These are phyloP conservation scores for Lablab purpureus DNA, from an alignment of 306 rosid genomes.

Conservation along the genomic window DNA sequence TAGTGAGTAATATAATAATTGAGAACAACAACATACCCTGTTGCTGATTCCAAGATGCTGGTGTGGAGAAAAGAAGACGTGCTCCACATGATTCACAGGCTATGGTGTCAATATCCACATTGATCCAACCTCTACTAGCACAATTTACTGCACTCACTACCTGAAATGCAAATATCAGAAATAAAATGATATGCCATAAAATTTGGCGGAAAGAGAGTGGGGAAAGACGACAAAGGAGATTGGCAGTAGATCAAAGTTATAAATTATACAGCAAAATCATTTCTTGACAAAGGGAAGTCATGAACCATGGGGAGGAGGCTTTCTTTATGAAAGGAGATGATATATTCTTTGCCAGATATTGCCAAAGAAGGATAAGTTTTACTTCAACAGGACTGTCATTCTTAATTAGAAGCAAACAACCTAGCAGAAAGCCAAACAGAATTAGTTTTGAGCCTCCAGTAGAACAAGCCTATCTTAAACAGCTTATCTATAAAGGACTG, in stretches of 20 bases:
- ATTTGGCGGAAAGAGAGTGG: neutral
- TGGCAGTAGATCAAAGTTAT: conserved; percentile 29
- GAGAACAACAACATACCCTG: conserved; percentile 66
- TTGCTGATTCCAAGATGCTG: conserved; percentile 90
- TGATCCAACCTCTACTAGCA: conserved; percentile 96
- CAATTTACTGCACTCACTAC: conserved; percentile 88
- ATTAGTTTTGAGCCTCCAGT: conserved; percentile 12
- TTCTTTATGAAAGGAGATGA: conserved; percentile 31
- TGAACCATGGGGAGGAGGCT: neutral
- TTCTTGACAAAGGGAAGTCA: conserved; percentile 22
- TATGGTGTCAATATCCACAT: conserved; percentile 78
- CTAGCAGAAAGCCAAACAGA: conserved; percentile 5
- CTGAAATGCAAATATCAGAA: conserved; percentile 59
- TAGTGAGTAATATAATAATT: conserved; percentile 5
- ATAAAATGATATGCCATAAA: conserved; percentile 15
- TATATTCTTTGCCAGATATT: neutral
- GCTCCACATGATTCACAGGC: conserved; percentile 90
- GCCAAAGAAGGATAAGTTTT: neutral
- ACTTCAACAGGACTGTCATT: conserved; percentile 6
- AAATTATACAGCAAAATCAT: conserved; percentile 3
- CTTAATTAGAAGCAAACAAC: conserved; percentile 18
- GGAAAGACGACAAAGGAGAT: neutral
- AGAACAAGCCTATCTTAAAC: conserved; percentile 5
- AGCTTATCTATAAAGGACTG: neutral
- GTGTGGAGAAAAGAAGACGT: conserved; percentile 78